Conservation (phyloP, 768 basidiomycete species). For the Kockovaella imperatae region DNA sequence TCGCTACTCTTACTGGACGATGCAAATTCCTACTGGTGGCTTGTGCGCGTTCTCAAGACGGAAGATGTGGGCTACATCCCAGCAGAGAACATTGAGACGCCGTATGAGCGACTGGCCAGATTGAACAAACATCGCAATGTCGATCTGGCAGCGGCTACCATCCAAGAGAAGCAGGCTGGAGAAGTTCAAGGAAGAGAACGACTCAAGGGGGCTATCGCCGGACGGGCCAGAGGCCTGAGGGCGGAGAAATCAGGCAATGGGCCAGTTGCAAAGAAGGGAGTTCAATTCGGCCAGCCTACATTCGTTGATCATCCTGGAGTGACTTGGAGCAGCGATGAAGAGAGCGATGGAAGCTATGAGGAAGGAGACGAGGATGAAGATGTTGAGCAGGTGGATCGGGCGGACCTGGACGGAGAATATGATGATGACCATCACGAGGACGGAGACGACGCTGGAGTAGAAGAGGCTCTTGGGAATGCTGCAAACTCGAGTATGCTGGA, state of each 20-base stretch:
- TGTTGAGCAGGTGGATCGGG: conserved; percentile 48
- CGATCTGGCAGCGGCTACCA: conserved; percentile 50
- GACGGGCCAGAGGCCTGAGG: conserved; percentile 21
- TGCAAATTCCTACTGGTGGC: conserved; percentile 99
- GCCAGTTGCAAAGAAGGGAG: conserved; percentile 32
- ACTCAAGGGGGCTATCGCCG: conserved; percentile 20
- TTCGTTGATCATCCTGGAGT: conserved; percentile 48
- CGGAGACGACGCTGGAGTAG: conserved; percentile 1
- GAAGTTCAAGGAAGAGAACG: conserved; percentile 21
- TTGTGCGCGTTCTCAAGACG: conserved; percentile 94
- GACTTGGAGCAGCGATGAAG: conserved; percentile 48
- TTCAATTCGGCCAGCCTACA: conserved; percentile 62
- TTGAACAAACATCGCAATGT: conserved; percentile 96
- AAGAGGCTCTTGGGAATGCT: neutral
- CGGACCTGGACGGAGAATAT: neutral
- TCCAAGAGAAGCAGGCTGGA: conserved; percentile 28
- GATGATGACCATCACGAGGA: conserved; percentile 10
- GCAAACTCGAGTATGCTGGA: conserved; percentile 44
- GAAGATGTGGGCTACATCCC: conserved; percentile 99
- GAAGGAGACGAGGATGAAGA: conserved; percentile 47
- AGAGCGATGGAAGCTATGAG: conserved; percentile 60
- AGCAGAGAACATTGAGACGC: conserved; percentile 98
- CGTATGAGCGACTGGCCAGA: conserved; percentile 87
- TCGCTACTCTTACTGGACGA: conserved; percentile 94
- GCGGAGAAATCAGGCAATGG: conserved; percentile 13